phyloP scores from a whole-genome alignment of 306 rosid species.

The Dryas alaskensis region DNA sequence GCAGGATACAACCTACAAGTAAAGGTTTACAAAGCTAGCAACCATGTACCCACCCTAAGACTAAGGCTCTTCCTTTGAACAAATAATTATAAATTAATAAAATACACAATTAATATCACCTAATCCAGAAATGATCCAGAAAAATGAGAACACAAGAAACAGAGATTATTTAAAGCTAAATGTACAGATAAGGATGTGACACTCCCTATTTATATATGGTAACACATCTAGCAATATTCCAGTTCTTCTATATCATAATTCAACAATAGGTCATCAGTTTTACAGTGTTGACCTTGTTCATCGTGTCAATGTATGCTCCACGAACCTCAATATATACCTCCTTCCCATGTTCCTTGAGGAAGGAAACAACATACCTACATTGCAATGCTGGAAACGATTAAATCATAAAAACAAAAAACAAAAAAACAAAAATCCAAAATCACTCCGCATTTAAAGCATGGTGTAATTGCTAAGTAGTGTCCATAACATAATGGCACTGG shows the following conservation, averaged over 20 bases:
- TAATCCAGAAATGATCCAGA: conserved; percentile 3
- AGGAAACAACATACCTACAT: conserved; percentile 72
- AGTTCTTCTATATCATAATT: neutral
- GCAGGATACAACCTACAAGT: neutral
- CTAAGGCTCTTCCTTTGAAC: neutral
- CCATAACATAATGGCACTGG: neutral
- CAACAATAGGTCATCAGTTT: conserved; percentile 15
- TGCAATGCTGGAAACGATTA: conserved; percentile 29
- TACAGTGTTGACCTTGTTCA: conserved; percentile 66
- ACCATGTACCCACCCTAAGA: neutral
- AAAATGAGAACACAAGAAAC: neutral
- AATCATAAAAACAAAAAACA: conserved; percentile 10
- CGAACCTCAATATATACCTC: conserved; percentile 85
- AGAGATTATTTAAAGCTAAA: neutral
- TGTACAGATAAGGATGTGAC: neutral
- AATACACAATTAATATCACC: neutral
- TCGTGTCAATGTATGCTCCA: conserved; percentile 86
- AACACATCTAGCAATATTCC: neutral
- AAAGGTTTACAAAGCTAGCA: neutral
- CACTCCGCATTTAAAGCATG: conserved; percentile 17
- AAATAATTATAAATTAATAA: neutral
- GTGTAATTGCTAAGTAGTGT: conserved; percentile 8
- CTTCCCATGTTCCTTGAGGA: conserved; percentile 92
- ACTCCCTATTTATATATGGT: neutral
- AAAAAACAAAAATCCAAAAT: conserved; percentile 16